Base-by-base conservation (phyloP, 352 stramenopile genomes). In the Globisporangium acanthophoron region DNA sequence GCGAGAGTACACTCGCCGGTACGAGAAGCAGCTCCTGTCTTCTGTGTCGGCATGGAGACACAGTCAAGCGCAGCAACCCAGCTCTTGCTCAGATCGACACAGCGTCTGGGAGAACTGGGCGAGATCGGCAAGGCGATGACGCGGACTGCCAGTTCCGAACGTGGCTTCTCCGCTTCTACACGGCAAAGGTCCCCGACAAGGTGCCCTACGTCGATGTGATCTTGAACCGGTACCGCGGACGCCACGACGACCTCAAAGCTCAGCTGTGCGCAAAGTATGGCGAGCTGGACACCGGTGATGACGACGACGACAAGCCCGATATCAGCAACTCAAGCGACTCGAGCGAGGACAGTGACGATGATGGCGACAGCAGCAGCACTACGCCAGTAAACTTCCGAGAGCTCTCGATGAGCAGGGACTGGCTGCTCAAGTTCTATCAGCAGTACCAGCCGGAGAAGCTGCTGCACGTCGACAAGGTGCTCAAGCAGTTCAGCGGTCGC, bases 401-500 rank as follows among this genome's bases (percentile, higher is more conserved):
- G 12, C 61, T 47, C 8, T 58, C 63, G 9, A 44, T 88, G 16
- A 64, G 80, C 73, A 66, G 66, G 12, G 50, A 57, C 33, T 90
- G 80, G 80, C 55, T 90, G 24, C 31, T 70, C 54, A 69, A 51
- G 31, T 88, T 88, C 61, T 90, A 90, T 46, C 51, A 55, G 31
- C 40, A 64, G n/a, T 54, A 81, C 29, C 75, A 90, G 18, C 78
- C 74, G 50, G 71, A 70, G 7, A 88, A 87, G 46, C 29, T 82
- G 1, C 15, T 56, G 6, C 69, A 82, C 39, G 59, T 79, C 1
- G 74, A 83, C 48, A 66, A 65, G 49, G 71, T 90, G 27, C 58
- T 90, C 15, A 65, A 78, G 13, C 77, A 87, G 41, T 90, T 88
- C 59, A 71, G 67, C 15, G 76, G 75, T 4, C 69, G 80, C 48